A percentile compares a stretch with the other conserved stretches of the same genome.
Evolutionary conservation across 2,329 filamentous ascomycete genomes (phyloP).

Genomic region (Fusarium pseudograminearum): DNA sequence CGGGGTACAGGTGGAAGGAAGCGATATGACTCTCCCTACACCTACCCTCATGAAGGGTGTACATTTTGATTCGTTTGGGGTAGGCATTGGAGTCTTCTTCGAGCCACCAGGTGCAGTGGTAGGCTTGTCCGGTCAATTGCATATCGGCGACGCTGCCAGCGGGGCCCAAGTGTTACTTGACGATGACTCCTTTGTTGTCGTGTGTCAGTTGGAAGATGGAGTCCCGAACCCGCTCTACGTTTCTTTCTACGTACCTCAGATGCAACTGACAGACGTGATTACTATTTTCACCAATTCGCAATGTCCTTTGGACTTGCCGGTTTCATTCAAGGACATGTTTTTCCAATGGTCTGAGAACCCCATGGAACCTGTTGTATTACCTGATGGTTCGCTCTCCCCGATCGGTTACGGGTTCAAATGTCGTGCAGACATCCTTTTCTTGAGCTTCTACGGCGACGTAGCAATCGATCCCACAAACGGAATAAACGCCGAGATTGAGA

Average conservation of each 20-base stretch:
- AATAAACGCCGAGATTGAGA: not conserved
- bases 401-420: constrained; percentile 8
- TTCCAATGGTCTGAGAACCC: constrained; percentile 3
- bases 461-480: not conserved
- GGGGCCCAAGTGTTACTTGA: not conserved
- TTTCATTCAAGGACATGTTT: not conserved
- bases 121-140: not conserved
- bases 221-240: not conserved
- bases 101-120: not conserved
- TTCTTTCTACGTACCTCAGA: constrained; percentile 7
- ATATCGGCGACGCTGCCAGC: not conserved
- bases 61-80: constrained; percentile 4
- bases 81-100: not conserved
- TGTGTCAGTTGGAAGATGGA: not conserved
- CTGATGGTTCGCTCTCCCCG: not conserved
- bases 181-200: not conserved
- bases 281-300: not conserved
- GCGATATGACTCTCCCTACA: not conserved
- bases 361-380: not conserved
- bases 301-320: not conserved
- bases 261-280: not conserved
- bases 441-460: constrained; percentile 3
- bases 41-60: not conserved
- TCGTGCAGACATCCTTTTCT: not conserved
- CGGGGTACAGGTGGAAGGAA: not conserved